Evolutionary conservation across 192 early-diverging fungal species (phyloP), one percentile per base, ranked within the genome.

Genomic region (Linnemannia zychae): DNA sequence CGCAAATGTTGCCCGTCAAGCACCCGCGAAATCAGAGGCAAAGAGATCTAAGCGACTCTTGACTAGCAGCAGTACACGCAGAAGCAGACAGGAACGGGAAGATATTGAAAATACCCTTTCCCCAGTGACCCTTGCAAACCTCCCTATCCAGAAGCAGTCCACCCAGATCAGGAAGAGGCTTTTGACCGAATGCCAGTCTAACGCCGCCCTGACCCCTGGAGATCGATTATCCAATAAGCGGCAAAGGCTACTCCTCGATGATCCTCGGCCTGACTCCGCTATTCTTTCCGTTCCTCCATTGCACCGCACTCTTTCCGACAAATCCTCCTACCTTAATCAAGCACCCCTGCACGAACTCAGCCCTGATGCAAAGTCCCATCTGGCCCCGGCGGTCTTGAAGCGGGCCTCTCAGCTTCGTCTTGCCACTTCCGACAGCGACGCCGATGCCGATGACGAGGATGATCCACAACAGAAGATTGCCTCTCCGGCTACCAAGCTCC

Each of bases 221-320:
- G 75, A 82, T 44, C 44, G 33, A 17, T 34, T 38, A 13, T 37
- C 71, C 7, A 52, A 37, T 22, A 82, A 82, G 65, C 65, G 66
- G 68, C 75, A 67, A 37, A 77, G 74, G 71, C 31, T 77, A 28
- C 40, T 76, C 9, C 16, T 72, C 6, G 75, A 72, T 24, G 78
- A 80, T 63, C 71, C 37, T 38, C 66, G 48, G 46, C 22, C 66
- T 66, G 46, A 65, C 31, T 22, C 28, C 34, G 38, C 40, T 33
- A 36, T 33, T 44, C 16, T 67, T 22, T 60, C 79, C 28, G 57
- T 71, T 57, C 37, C 81, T 46, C 60, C 75, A 40, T 48, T 76
- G 22, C 81, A 82, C 70, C 81, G 81, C 28, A 77, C 81, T 11
- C 75, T 82, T 20, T 82, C 81, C 7, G 81, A 82, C 48, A 82